Evolutionary conservation across 2,329 filamentous ascomycete genomes (phyloP).

Genomic region (Scedosporium apiospermum): DNA sequence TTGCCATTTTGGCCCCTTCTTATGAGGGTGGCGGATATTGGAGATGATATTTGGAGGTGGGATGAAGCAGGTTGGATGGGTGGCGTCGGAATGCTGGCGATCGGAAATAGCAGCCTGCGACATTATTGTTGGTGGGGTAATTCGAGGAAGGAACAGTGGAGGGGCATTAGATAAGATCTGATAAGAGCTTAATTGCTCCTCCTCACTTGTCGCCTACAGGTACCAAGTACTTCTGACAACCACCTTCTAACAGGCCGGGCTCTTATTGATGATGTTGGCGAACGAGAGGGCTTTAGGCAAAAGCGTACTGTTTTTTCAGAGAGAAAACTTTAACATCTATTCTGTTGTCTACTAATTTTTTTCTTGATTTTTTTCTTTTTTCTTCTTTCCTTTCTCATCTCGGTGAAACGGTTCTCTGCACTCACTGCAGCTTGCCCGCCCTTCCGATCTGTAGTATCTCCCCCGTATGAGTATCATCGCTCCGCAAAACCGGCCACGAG

Average conservation of each 20-base stretch:
- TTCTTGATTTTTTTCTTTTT: neutral
- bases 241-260: too few species aligned
- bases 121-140: neutral
- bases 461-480: slow-evolving; percentile 57
- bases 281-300: neutral
- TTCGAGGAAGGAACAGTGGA: too few species aligned
- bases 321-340: neutral
- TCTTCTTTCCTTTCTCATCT: neutral
- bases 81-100: neutral
- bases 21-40: neutral
- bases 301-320: neutral
- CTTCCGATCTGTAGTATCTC: slow-evolving; percentile 87
- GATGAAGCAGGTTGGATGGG: neutral
- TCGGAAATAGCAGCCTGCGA: neutral
- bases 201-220: neutral
- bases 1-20: neutral
- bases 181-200: neutral
- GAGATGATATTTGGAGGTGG: neutral
- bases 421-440: slow-evolving; percentile 44
- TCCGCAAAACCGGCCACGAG: slow-evolving; percentile 78
- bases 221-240: neutral
- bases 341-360: neutral
- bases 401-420: neutral
- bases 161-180: neutral
- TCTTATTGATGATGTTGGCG: too few species aligned